Conservation (phyloP, 2,329 filamentous ascomycete genomes). For the Curvularia eragrostidis region DNA sequence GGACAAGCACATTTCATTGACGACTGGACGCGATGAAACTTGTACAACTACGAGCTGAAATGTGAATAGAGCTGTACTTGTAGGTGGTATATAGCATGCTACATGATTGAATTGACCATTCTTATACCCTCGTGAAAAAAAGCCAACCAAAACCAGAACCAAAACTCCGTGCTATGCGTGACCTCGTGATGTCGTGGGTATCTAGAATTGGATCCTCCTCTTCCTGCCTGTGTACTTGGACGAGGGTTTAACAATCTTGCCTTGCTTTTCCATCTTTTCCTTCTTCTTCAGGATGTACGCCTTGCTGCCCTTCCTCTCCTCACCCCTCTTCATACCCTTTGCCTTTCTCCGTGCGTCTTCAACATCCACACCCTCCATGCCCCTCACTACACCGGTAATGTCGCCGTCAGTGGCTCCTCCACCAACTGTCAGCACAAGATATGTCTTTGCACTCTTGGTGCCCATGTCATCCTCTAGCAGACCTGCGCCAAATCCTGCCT, state of each 20-base stretch:
- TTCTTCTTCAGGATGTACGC: constrained; percentile 86
- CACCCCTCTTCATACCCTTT: constrained; percentile 61
- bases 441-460: constrained; percentile 97
- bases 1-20: constrained; percentile 26
- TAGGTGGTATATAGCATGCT: constrained; percentile 51
- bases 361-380: constrained; percentile 86
- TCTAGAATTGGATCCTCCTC: constrained; percentile 77
- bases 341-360: constrained; percentile 60
- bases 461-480: constrained; percentile 93
- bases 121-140: constrained; percentile 33
- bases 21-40: constrained; percentile 33
- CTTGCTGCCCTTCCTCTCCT: constrained; percentile 80
- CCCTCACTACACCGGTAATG: constrained; percentile 87
- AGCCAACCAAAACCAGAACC: constrained; percentile 17
- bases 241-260: constrained; percentile 88
- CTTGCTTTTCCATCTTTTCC: constrained; percentile 92
- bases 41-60: constrained; percentile 44
- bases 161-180: constrained; percentile 48
- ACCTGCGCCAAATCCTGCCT: constrained; percentile 93
- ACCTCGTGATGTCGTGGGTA: constrained; percentile 33
- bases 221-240: constrained; percentile 96
- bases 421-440: constrained; percentile 91
- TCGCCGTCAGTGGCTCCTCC: constrained; percentile 69
- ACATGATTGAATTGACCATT: constrained; percentile 47
- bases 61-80: constrained; percentile 52